Percentiles rank a stretch among this genome's conserved stretches.
Evolutionary conservation across 495 filamentous ascomycete species (phyloP).

Genomic region (Penicillium argentinense): DNA sequence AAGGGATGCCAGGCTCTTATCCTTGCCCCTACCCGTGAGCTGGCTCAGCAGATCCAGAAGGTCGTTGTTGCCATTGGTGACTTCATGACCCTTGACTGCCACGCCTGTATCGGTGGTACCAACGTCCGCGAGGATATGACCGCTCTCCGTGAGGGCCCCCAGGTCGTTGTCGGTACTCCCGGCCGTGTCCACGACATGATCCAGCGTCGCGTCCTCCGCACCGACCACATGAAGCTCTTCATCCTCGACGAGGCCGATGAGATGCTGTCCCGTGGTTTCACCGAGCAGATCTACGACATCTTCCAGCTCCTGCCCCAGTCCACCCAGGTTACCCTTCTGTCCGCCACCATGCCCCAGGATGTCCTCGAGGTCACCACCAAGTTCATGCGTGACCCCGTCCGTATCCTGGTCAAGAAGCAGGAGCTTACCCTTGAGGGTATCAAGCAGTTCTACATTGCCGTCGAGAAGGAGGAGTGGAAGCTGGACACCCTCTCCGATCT

Average conservation of each 20-base stretch:
- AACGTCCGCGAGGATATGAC: slow-evolving; percentile 97
- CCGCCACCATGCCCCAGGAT: slow-evolving; percentile 97
- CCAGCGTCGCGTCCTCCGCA: slow-evolving; percentile 89
- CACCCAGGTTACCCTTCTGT: slow-evolving; percentile 96
- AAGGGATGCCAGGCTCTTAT: slow-evolving; percentile 96
- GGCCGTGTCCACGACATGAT: slow-evolving; percentile 99
- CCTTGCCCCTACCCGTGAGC: slow-evolving; percentile 93
- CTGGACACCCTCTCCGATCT: slow-evolving; percentile 97
- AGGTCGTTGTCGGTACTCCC: slow-evolving; percentile 95
- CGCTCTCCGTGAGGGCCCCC: slow-evolving; percentile 91
- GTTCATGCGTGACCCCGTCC: slow-evolving; percentile 99
- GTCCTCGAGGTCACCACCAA: slow-evolving; percentile 99
- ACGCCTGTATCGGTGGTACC: slow-evolving; percentile 98
- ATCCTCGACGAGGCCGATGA: slow-evolving; percentile 99
- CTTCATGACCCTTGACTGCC: slow-evolving; percentile 99
- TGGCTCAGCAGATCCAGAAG: slow-evolving; percentile 98
- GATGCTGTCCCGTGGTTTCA: slow-evolving; percentile 96
- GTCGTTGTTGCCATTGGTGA: slow-evolving; percentile 97
- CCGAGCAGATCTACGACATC: slow-evolving; percentile 99
- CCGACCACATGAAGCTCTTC: slow-evolving; percentile 97
- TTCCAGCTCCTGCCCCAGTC: slow-evolving; percentile 97
- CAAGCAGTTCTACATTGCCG: slow-evolving; percentile 99
- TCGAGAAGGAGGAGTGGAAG: slow-evolving; percentile 99
- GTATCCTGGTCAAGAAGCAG: slow-evolving; percentile 99
- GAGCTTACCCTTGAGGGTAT: slow-evolving; percentile 98